Conservation (phyloP, 164 flowering plant species). For the Protea cynaroides region DNA sequence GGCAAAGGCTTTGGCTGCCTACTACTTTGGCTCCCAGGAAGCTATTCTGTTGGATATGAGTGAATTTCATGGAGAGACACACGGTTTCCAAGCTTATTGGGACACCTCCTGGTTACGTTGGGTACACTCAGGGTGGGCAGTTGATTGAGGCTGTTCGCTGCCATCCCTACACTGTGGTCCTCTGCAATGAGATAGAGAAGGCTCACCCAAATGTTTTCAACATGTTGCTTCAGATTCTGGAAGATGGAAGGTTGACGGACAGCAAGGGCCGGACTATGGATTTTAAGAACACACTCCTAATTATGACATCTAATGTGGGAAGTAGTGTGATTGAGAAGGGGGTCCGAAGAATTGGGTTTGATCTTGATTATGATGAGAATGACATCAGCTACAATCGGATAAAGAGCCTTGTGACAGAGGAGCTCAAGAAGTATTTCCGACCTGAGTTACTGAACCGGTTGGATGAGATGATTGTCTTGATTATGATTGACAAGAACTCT, state of each 20-base stretch:
- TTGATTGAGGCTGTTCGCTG: conserved; percentile 84
- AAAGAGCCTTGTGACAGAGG: no score
- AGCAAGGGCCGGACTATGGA: conserved; percentile 89
- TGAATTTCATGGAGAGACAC: conserved; percentile 93
- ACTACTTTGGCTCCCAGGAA: conserved; percentile 92
- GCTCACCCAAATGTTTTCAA: no score
- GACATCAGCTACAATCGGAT: no score
- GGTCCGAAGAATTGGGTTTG: conserved; percentile 22
- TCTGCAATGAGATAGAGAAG: no score
- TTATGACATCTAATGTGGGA: conserved; percentile 93
- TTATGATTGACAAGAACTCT: no score
- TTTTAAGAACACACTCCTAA: conserved; percentile 81
- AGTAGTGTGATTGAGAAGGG: conserved; percentile 84
- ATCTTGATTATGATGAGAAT: conserved; percentile 3
- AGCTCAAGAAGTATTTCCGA: background rate
- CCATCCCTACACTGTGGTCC: conserved; percentile 74
- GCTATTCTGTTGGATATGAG: no score
- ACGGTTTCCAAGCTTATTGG: no score
- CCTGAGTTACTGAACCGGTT: no score
- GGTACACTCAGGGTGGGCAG: conserved; percentile 89
- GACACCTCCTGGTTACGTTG: conserved; percentile 89
- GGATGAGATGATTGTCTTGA: background rate
- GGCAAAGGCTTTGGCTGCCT: conserved; percentile 80
- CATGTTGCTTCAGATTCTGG: no score
- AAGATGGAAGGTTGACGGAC: no score